Evolutionary conservation across 2,329 filamentous ascomycete species (phyloP), one percentile per base, ranked within the genome.

Genomic region (Biscogniauxia sp.): DNA sequence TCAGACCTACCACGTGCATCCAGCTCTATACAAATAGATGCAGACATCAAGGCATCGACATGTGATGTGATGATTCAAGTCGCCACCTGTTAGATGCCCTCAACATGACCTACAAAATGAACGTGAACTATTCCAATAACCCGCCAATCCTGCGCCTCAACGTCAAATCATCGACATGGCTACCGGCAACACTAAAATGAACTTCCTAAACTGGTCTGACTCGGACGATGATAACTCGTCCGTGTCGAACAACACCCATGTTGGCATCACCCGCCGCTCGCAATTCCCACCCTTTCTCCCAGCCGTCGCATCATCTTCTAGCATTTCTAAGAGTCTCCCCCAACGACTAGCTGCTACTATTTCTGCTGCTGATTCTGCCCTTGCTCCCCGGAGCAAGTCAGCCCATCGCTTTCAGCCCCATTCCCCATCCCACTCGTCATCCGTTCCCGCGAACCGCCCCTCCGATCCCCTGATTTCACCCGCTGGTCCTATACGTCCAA

Each of bases 231-330:
- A 59, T 41, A 53, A 63, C 20, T 45, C 37, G 37, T 45, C 37
- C 2, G 13, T n/a, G 13, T 65, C 67, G 53, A 63, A 67, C 25
- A 68, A 66, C 51, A 59, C 66, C 8, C 63, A 70, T 54, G 66
- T 68, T 49, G 65, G 68, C 25, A 49, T 61, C 56, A 54, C 61
- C 28, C 55, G 64, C 20, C 69, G 64, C 54, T 65, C 67, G n/a
- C 66, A 66, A 63, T 64, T 71, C 20, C 66, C 68, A 8, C 64
- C 64, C 4, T 49, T 65, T n/a, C 61, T 71, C 19, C 62, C 69
- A 19, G 57, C 58, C 37, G 63, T 60, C 32, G 58, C 64, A 51
- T 67, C 63, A 17, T 67, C 63, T 41, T 62, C 59, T 49, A 65
- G 59, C 45, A 64, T 71, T 41, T 70, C 69, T 13, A 69, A 65